These are phyloP conservation scores for Ophiosphaerella narmari DNA, from an alignment of 2,329 filamentous ascomycete species.

Conservation along the genomic window DNA sequence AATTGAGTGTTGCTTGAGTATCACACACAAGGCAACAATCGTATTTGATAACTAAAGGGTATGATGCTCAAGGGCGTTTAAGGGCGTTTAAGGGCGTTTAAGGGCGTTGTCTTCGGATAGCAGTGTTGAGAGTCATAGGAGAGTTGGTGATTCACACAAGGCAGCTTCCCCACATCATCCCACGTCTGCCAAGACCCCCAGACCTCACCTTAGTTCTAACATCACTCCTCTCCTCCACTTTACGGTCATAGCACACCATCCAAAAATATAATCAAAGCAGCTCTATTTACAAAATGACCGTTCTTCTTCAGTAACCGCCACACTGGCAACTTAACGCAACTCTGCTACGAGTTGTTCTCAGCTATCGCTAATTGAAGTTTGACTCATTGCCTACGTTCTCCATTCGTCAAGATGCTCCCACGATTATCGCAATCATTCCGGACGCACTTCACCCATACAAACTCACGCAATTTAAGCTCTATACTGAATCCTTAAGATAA, in stretches of 20 bases:
- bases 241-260: neutral
- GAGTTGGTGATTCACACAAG: neutral
- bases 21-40: too few relatives aligned
- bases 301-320: constrained; percentile 24
- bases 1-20: too few relatives aligned
- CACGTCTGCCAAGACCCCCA: constrained; percentile 1
- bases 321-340: constrained; percentile 27
- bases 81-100: constrained; percentile 4
- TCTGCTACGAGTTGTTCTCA: constrained; percentile 23
- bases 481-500: constrained; percentile 12
- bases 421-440: constrained; percentile 54
- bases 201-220: constrained; percentile 5
- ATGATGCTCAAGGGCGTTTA: neutral
- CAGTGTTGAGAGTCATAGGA: constrained; percentile 1
- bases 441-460: constrained; percentile 57
- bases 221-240: constrained; percentile 3
- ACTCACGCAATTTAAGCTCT: constrained; percentile 52
- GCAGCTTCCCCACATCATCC: neutral
- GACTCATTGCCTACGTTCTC: constrained; percentile 25
- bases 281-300: constrained; percentile 14
- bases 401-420: constrained; percentile 56
- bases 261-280: neutral
- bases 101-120: constrained; percentile 1
- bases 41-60: too few relatives aligned
- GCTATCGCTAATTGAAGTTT: constrained; percentile 24